Evolutionary conservation across 805 yeast species (phyloP).

Genomic region (Kluyveromyces starmeri): DNA sequence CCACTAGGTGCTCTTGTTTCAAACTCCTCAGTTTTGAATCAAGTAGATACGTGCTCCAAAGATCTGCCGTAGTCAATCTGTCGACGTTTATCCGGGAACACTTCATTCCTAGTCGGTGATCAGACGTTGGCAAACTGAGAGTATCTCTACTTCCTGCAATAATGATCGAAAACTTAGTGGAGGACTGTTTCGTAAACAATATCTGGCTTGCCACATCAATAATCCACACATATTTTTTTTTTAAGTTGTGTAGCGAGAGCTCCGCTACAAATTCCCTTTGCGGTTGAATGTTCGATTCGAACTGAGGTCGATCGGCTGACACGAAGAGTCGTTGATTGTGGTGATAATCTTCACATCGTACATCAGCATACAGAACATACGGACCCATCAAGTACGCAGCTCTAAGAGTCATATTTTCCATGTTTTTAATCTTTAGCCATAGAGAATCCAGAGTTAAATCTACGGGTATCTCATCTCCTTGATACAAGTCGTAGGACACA

Average conservation of each 20-base stretch:
- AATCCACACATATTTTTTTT: conserved; percentile 52
- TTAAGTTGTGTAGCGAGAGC: conserved; percentile 54
- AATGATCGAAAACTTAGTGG: conserved; percentile 52
- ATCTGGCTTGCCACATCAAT: conserved; percentile 68
- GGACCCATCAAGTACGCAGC: conserved; percentile 78
- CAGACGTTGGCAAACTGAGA: conserved; percentile 16
- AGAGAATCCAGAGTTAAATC: conserved; percentile 27
- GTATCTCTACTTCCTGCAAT: conserved; percentile 36
- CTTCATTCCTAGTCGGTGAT: conserved; percentile 25
- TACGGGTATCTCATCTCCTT: conserved; percentile 22
- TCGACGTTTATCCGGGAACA: conserved; percentile 37
- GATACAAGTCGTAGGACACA: conserved; percentile 39
- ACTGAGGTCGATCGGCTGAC: conserved; percentile 70
- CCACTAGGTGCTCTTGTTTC: conserved; percentile 53
- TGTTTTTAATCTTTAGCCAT: conserved; percentile 54
- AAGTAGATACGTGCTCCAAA: conserved; percentile 56
- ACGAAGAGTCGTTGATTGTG: conserved; percentile 44
- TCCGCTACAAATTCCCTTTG: conserved; percentile 56
- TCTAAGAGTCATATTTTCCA: conserved; percentile 38
- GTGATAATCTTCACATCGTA: conserved; percentile 46
- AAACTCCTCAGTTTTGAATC: conserved; percentile 9
- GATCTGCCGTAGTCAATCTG: conserved; percentile 48
- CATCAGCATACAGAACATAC: conserved; percentile 62
- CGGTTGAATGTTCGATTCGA: conserved; percentile 62
- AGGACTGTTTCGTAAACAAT: conserved; percentile 53